Conservation (phyloP, 2,329 filamentous ascomycete species). For the Neofusicoccum umdonicola region DNA sequence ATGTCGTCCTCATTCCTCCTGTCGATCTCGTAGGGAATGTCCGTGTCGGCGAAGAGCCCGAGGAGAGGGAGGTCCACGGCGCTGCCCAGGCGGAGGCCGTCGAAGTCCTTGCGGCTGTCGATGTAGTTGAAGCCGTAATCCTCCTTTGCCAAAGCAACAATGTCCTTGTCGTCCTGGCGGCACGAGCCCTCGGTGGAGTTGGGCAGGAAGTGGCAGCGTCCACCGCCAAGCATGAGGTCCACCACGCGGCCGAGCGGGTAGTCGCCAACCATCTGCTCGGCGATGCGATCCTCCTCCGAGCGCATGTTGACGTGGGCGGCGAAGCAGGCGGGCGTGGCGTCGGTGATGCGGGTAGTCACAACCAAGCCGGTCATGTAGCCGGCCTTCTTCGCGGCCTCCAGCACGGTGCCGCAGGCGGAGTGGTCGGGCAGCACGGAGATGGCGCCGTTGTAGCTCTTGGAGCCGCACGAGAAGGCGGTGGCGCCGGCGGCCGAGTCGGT, state of each 20-base stretch:
- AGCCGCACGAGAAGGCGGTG: constrained; percentile 88
- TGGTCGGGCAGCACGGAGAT: constrained; percentile 86
- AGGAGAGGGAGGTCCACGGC: constrained; percentile 74
- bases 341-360: constrained; percentile 90
- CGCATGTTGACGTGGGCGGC: constrained; percentile 81
- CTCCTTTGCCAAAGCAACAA: constrained; percentile 69
- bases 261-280: constrained; percentile 85
- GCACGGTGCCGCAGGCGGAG: constrained; percentile 82
- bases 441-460: constrained; percentile 95
- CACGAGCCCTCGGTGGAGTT: constrained; percentile 81
- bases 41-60: constrained; percentile 76
- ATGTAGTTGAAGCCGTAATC: constrained; percentile 76
- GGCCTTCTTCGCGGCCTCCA: constrained; percentile 89
- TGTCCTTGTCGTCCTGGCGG: constrained; percentile 72
- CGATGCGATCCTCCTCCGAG: constrained; percentile 83
- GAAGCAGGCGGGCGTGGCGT: constrained; percentile 95
- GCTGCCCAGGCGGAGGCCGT: constrained; percentile 66
- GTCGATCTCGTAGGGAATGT: constrained; percentile 94
- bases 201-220: constrained; percentile 87
- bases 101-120: constrained; percentile 69
- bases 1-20: constrained; percentile 72
- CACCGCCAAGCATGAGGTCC: constrained; percentile 90
- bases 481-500: constrained; percentile 97
- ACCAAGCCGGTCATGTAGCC: constrained; percentile 93
- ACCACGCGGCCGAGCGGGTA: constrained; percentile 83